Evolutionary conservation across 2,329 filamentous ascomycete genomes (phyloP), one percentile per base, ranked within the genome.

Genomic region (Fusarium sp.): DNA sequence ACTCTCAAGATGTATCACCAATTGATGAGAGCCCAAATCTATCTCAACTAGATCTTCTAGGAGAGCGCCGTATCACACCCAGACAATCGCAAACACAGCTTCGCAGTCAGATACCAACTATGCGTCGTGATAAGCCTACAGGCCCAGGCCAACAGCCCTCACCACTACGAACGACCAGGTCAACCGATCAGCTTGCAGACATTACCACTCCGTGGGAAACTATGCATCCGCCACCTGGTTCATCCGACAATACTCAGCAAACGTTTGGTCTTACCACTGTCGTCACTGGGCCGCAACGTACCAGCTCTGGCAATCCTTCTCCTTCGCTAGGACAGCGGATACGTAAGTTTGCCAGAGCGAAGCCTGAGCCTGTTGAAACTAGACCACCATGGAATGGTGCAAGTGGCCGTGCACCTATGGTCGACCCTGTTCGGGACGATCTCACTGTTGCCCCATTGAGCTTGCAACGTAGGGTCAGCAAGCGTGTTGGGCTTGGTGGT

Each of bases 371-470:
- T 63, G 27, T 81, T 52, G 81, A 84, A 25, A 80, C 74, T 50
- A 81, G 83, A 21, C 87, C 88, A 7, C 83, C 88, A 58, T 94
- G 91, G 91, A 90, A 89, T 71, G 91, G 91, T 18, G 88, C 88
- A 36, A 93, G 89, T 75, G 91, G 91, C 27, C 87, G 91, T 67
- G 84, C 84, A 40, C 82, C 86, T 35, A 82, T 92, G 56, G 85
- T 91, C 33, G 84, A 85, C 42, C 88, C 90, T 5, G 84, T 92
- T 36, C 84, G 82, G 72, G 90, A 92, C 74, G 86, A 87, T 35
- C 80, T 80, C 40, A 79, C 82, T 59, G 85, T 84, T 15, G 79
- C 84, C 58, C 86, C 88, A n/a, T 77, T 91, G 40, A 84, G 79
- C 62, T 80, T 90, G 55, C 84, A 85, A 17, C 80, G 80, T 40